A percentile compares a stretch with the other conserved stretches of the same genome.
These are phyloP conservation scores for Pisolithus marmoratus DNA, from an alignment of 768 basidiomycete species.

Conservation along the genomic window DNA sequence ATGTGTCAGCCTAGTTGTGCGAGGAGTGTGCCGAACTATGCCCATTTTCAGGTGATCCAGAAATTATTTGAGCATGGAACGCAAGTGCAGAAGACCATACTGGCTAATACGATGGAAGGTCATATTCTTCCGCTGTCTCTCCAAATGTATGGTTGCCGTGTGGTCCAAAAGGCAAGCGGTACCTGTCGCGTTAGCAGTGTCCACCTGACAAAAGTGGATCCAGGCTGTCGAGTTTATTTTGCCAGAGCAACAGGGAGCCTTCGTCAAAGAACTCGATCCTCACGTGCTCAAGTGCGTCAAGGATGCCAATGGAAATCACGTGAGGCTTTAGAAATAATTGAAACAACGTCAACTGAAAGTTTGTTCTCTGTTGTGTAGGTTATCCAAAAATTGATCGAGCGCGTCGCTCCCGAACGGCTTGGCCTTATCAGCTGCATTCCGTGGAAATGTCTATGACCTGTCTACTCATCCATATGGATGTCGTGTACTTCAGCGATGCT, in stretches of 20 bases:
- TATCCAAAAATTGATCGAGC: slow-evolving; percentile 83
- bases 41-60: slow-evolving; percentile 69
- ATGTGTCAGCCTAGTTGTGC: slow-evolving; percentile 22
- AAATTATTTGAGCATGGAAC: slow-evolving; percentile 89
- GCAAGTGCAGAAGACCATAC: slow-evolving; percentile 60
- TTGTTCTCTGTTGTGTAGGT: slow-evolving; percentile 39
- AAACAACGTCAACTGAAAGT: slow-evolving; percentile 3
- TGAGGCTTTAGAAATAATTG: slow-evolving; percentile 32
- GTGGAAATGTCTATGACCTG: slow-evolving; percentile 72
- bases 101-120: slow-evolving; percentile 72
- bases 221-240: slow-evolving; percentile 81
- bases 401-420: slow-evolving; percentile 70
- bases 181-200: background rate
- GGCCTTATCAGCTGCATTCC: slow-evolving; percentile 71
- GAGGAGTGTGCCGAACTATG: slow-evolving; percentile 6
- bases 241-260: slow-evolving; percentile 67
- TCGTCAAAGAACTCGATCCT: slow-evolving; percentile 76
- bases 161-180: slow-evolving; percentile 76
- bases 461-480: slow-evolving; percentile 91
- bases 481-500: slow-evolving; percentile 88
- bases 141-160: slow-evolving; percentile 95
- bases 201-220: slow-evolving; percentile 5
- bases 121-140: slow-evolving; percentile 71
- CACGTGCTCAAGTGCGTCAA: slow-evolving; percentile 82
- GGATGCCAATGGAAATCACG: slow-evolving; percentile 93